Evolutionary conservation across 208 protist species (phyloP), one percentile per base, ranked within the genome.

Genomic region (Leishmania braziliensis): DNA sequence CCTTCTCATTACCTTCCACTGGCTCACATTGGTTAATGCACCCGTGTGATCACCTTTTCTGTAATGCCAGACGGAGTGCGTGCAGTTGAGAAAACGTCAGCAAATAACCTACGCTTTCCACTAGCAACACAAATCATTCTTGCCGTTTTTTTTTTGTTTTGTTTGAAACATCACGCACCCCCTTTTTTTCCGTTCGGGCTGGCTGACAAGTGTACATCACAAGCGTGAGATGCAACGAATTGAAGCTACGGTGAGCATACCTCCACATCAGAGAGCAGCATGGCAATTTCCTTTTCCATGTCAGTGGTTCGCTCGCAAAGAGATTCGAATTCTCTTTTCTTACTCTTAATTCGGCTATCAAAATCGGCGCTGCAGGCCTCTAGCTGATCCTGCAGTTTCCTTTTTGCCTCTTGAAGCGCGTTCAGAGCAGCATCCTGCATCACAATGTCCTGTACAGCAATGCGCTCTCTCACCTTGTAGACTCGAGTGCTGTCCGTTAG

Each of bases 251-350:
- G 76, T 51, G 91, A 84, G 58, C 85, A 91, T 14, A 94, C 81
- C 60, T 91, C 82, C 8, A 93, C 88, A 71, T 95, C 92, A 16
- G 84, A 81, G 2, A 97, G 79, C 79, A 98, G 91, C 10, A 82
- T 79, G 5, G 70, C 81, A 81, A 98, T 95, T 76, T 98, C 95
- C 71, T 91, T 91, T 72, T 97, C 92, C 95, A 98, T 97, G 12
- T 97, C 93, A 26, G 74, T 80, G 29, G 87, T 90, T 29, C 91
- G 88, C 77, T 92, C 71, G 50, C 70, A 77, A 0, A 97, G 84
- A 29, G 77, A 88, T n/a, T 95, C 91, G 68, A 93, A 86, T 65
- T 95, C 87, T 36, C 72, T 71, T 60, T 89, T 89, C 60, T 90
- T 90, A 58, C 81, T 82, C 78, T 87, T 94, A 71, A 98, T 96